A percentile compares a stretch with the other conserved stretches of the same genome.
phyloP scores from a whole-genome alignment of 257 asterid genomes.

The Pogostemon cablin region DNA sequence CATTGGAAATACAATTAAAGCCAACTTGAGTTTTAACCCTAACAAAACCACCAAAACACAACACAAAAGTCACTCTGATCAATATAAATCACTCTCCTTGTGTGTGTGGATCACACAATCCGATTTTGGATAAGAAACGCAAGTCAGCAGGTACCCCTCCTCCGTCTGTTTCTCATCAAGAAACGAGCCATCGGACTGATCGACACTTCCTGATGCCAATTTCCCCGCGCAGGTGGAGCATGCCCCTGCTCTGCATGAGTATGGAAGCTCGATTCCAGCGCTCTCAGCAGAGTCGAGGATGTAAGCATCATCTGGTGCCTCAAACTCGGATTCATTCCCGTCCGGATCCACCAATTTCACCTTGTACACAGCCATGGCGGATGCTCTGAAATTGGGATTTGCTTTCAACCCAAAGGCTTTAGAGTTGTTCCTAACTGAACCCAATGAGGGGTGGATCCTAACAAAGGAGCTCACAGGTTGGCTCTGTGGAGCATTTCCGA shows the following conservation, averaged over 20 bases:
- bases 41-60: background rate
- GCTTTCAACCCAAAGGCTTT: constrained; percentile 61
- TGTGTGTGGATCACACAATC: constrained; percentile 86
- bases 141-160: constrained; percentile 67
- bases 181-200: constrained; percentile 80
- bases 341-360: constrained; percentile 66
- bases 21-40: background rate
- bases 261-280: constrained; percentile 77
- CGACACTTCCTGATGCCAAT: constrained; percentile 55
- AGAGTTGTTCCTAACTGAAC: constrained; percentile 49
- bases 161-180: constrained; percentile 61
- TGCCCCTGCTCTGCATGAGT: constrained; percentile 93
- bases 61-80: constrained; percentile 15
- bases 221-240: constrained; percentile 95
- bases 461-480: constrained; percentile 42
- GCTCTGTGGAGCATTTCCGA: constrained; percentile 44
- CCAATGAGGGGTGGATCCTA: constrained; percentile 52
- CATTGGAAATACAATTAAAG: background rate
- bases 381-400: constrained; percentile 48
- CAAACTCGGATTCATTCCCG: constrained; percentile 60
- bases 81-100: constrained; percentile 76
- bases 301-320: constrained; percentile 65
- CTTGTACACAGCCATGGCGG: constrained; percentile 71
- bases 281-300: constrained; percentile 77
- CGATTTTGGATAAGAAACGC: constrained; percentile 74